Conservation (phyloP, 352 stramenopile species). For the Pythium pyrilobum region DNA sequence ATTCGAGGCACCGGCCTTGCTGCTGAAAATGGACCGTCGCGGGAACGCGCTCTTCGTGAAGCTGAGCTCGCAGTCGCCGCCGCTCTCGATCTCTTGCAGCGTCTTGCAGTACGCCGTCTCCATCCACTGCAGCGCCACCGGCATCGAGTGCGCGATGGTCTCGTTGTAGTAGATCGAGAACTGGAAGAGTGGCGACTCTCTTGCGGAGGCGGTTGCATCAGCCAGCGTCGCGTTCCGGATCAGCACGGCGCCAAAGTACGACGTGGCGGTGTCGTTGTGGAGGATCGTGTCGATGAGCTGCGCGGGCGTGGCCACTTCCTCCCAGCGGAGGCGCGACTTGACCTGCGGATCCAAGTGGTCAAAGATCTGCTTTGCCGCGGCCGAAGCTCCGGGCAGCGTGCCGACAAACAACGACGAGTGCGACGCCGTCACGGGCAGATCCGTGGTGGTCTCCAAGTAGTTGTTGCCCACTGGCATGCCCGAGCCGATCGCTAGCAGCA, state of each 20-base stretch:
- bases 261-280: slow-evolving; percentile 25
- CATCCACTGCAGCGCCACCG: slow-evolving; percentile 55
- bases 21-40: not conserved
- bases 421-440: slow-evolving; percentile 28
- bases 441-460: slow-evolving; percentile 45
- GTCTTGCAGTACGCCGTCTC: slow-evolving; percentile 50
- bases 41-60: slow-evolving; percentile 53
- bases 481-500: slow-evolving; percentile 44
- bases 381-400: not conserved
- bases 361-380: slow-evolving; percentile 17
- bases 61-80: slow-evolving; percentile 29
- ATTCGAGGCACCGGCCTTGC: not conserved
- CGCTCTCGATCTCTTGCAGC: not conserved
- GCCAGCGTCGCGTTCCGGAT: slow-evolving; percentile 37
- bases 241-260: slow-evolving; percentile 55
- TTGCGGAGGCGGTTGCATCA: not conserved
- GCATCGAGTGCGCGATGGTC: slow-evolving; percentile 50
- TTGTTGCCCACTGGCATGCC: slow-evolving; percentile 26
- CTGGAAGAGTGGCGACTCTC: slow-evolving; percentile 6
- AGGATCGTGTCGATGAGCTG: slow-evolving; percentile 40
- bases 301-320: slow-evolving; percentile 12
- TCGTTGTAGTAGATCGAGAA: slow-evolving; percentile 71
- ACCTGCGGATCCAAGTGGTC: not conserved
- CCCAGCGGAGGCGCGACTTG: slow-evolving; percentile 8
- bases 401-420: slow-evolving; percentile 43